Evolutionary conservation across 2,329 filamentous ascomycete species (phyloP).

Genomic region (Madurella fahalii): DNA sequence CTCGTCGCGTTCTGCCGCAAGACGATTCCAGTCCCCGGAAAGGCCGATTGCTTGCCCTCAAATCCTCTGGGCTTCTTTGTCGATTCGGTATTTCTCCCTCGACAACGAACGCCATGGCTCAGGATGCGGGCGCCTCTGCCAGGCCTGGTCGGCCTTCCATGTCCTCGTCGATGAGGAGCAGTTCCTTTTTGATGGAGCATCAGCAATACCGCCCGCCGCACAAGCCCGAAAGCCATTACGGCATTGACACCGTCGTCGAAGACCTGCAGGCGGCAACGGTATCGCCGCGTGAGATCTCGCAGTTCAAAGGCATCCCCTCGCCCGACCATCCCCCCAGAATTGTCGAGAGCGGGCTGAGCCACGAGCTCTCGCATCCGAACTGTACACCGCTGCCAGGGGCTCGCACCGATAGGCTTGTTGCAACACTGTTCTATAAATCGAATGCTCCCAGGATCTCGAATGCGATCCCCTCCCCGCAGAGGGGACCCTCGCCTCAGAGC

Average conservation of each 20-base stretch:
- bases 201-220: slow-evolving; percentile 59
- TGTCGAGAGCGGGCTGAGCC: slow-evolving; percentile 58
- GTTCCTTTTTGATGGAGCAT: slow-evolving; percentile 59
- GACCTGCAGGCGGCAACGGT: slow-evolving; percentile 41
- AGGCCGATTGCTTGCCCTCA: not conserved
- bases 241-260: slow-evolving; percentile 63
- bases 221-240: slow-evolving; percentile 52
- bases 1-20: not conserved
- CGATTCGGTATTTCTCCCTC: not conserved
- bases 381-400: slow-evolving; percentile 52
- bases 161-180: slow-evolving; percentile 44
- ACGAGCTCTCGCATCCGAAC: slow-evolving; percentile 60
- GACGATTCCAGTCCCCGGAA: not conserved
- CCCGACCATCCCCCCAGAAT: slow-evolving; percentile 56
- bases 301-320: slow-evolving; percentile 59
- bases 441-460: slow-evolving; percentile 31
- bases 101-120: slow-evolving; percentile 21
- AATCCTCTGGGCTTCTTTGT: not conserved
- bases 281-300: slow-evolving; percentile 39
- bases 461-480: slow-evolving; percentile 34
- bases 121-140: slow-evolving; percentile 14
- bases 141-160: slow-evolving; percentile 23
- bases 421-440: slow-evolving; percentile 61
- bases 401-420: slow-evolving; percentile 50
- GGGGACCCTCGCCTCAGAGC: slow-evolving; percentile 28